Conservation (phyloP, 2,329 filamentous ascomycete species). For the Dryadomyces quercus-mongolicae region DNA sequence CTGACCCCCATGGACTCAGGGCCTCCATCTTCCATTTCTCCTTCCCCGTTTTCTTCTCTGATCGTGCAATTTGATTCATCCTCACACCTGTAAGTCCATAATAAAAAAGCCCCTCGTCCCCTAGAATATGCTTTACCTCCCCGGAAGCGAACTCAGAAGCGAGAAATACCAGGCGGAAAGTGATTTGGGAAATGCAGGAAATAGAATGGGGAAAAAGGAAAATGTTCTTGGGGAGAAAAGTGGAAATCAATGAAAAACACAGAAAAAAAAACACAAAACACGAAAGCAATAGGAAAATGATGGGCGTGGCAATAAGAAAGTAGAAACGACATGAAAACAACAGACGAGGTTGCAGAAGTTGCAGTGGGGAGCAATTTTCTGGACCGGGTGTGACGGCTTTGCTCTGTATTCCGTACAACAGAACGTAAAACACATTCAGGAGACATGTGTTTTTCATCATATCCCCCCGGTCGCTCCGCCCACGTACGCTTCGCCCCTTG, state of each 20-base stretch:
- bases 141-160: conserved; percentile 22
- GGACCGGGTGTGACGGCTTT: background rate
- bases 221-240: background rate
- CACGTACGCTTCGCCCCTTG: too few relatives aligned
- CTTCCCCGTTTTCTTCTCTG: background rate
- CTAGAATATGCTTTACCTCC: conserved; percentile 20
- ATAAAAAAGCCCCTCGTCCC: conserved; percentile 18
- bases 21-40: background rate
- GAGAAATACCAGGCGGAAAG: conserved; percentile 20
- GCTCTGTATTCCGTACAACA: background rate
- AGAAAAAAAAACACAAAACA: background rate
- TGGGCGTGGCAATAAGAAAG: conserved; percentile 1
- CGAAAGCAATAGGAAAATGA: background rate
- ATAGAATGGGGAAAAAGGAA: conserved; percentile 5
- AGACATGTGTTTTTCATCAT: background rate
- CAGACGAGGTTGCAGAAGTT: background rate
- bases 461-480: background rate
- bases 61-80: conserved; percentile 10
- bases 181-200: conserved; percentile 11
- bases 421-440: background rate
- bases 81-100: conserved; percentile 4
- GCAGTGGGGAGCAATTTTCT: background rate
- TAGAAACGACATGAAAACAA: conserved; percentile 13
- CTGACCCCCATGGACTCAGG: too few relatives aligned
- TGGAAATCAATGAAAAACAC: background rate